A percentile compares a stretch with the other conserved stretches of the same genome.
Evolutionary conservation across 2,329 filamentous ascomycete genomes (phyloP).

Genomic region (Aspergillus aculeatus): DNA sequence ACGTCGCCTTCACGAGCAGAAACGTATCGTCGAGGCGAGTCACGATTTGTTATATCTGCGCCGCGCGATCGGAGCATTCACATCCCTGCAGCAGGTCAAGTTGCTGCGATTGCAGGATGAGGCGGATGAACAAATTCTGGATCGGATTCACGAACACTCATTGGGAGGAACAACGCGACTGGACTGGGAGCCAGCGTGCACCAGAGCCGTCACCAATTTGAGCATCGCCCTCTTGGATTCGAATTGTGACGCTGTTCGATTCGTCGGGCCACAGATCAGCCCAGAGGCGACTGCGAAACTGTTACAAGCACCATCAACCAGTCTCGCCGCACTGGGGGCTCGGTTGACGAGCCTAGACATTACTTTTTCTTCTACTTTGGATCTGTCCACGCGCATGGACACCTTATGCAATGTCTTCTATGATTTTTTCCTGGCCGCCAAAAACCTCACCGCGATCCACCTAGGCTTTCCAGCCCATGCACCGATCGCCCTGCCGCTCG

Average conservation of each 20-base stretch:
- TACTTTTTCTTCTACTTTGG: conserved; percentile 59
- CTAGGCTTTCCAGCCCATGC: conserved; percentile 61
- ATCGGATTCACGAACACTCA: conserved; percentile 51
- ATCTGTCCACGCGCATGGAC: conserved; percentile 58
- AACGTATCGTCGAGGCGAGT: conserved; percentile 49
- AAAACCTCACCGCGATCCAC: conserved; percentile 62
- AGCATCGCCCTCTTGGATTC: conserved; percentile 57
- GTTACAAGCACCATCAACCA: conserved; percentile 47
- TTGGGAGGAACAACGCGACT: conserved; percentile 50
- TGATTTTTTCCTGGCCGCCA: conserved; percentile 58
- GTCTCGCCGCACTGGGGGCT: conserved; percentile 52
- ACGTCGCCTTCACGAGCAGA: conserved; percentile 37
- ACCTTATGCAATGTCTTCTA: conserved; percentile 59
- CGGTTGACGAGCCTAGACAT: conserved; percentile 63
- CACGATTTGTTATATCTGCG: conserved; percentile 55
- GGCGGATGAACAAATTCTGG: conserved; percentile 55
- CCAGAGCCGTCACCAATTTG: conserved; percentile 60
- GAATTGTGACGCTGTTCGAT: conserved; percentile 57
- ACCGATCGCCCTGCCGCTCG: conserved; percentile 58
- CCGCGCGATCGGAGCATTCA: conserved; percentile 58
- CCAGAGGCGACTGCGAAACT: conserved; percentile 58
- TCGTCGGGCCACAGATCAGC: conserved; percentile 63
- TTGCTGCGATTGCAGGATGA: conserved; percentile 62
- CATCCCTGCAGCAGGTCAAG: conserved; percentile 62
- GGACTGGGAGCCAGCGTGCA: conserved; percentile 63